Evolutionary conservation across 805 yeast genomes (phyloP), one percentile per base, ranked within the genome.

Genomic region (Sugiyamaella valdiviana): DNA sequence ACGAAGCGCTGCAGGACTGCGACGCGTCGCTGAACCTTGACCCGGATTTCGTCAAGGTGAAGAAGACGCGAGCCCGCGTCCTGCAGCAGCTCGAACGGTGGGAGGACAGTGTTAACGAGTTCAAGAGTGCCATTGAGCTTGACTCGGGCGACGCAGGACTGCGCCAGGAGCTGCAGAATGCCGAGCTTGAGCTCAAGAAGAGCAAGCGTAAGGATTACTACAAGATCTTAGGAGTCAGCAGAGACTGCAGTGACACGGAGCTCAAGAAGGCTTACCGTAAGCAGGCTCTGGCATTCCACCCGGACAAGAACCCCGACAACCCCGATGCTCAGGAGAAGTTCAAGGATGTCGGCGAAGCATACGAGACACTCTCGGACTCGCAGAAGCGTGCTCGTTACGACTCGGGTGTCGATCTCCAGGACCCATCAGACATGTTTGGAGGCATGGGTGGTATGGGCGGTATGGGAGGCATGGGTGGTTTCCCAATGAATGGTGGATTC

Each of bases 251-350:
- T 1, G 76, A 70, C 5, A 55, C 63, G 1, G 85, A 79, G 46
- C 77, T 86, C 60, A 83, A 84, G 63, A 83, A 82, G 63, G 85
- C 93, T 1, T 86, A 83, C 65, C 73, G 89, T 58, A 80, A 78
- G 58, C 74, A 80, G 56, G 95, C 95, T 2, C 73, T 85, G 51
- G 72, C 70, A 53, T 77, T 77, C 59, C 95, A 86, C 63, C 95
- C 95, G 0, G 95, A 86, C 62, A 86, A 87, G 69, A 83, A 85
- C 61, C 79, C 77, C 10, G 69, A 66, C 41, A 59, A 59, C 44
- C 72, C 63, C 46, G 95, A 84, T 64, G 96, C 95, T 14, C 93
- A 95, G 46, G 98, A 91, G 64, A 89, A 86, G 71, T 91, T 91
- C 70, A 91, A 91, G 69, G 96, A 88, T 65, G 77, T 88, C 61